phyloP scores from a whole-genome alignment of 805 yeast genomes.

The Wickerhamiella domercqiae region DNA sequence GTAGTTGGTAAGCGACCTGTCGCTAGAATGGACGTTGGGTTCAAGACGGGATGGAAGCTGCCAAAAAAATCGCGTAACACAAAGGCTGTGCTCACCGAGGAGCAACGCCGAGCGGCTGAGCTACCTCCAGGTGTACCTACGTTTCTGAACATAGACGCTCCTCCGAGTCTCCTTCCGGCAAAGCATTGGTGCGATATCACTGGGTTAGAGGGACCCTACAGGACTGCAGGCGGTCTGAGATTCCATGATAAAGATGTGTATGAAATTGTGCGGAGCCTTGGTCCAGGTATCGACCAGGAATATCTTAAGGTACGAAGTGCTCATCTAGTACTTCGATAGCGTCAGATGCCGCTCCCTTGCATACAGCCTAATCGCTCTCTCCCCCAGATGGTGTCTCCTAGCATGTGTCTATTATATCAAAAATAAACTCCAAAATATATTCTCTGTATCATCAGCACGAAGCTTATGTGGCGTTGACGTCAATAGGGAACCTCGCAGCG shows the following conservation, averaged over 20 bases:
- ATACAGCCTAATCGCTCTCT: too few relatives aligned
- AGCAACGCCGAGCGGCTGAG: slow-evolving; percentile 43
- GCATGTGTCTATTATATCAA: too few relatives aligned
- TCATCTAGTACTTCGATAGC: slow-evolving; percentile 57
- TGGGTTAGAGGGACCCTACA: slow-evolving; percentile 67
- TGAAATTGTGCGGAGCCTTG: slow-evolving; percentile 57
- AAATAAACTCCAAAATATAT: too few relatives aligned
- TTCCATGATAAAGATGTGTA: slow-evolving; percentile 75
- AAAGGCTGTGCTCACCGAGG: slow-evolving; percentile 63
- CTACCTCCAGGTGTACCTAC: slow-evolving; percentile 37
- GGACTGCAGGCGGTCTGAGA: slow-evolving; percentile 57
- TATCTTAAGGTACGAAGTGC: slow-evolving; percentile 79
- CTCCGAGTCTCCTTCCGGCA: slow-evolving; percentile 70
- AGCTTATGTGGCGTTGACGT: too few relatives aligned
- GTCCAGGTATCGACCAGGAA: slow-evolving; percentile 88
- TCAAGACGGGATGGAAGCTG: slow-evolving; percentile 44
- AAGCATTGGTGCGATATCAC: slow-evolving; percentile 88
- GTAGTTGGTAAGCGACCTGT: too few relatives aligned
- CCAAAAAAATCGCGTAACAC: slow-evolving; percentile 55
- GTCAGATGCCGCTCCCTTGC: too few relatives aligned
- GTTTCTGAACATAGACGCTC: slow-evolving; percentile 58
- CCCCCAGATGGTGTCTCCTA: too few relatives aligned
- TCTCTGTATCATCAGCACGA: too few relatives aligned
- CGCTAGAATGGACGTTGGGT: slow-evolving; percentile 23
- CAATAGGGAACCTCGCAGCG: too few relatives aligned